Percentiles rank a stretch among this genome's conserved stretches.
Evolutionary conservation across 305 asterid species (phyloP).

Genomic region (Solanum hybrid): DNA sequence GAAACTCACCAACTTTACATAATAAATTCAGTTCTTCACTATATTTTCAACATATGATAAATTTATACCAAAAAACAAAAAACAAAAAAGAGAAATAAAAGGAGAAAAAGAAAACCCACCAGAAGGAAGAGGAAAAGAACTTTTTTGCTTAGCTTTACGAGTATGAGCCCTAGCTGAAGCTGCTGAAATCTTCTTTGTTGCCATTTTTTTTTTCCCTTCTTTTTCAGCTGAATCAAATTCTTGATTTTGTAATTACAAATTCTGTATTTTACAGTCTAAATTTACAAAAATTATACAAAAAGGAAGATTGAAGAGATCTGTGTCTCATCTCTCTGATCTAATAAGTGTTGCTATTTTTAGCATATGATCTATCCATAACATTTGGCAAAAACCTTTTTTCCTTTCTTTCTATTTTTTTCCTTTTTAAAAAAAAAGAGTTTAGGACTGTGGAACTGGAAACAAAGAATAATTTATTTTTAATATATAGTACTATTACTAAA

Average conservation of each 20-base stretch:
- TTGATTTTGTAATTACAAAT: neutral
- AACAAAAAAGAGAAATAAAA: neutral
- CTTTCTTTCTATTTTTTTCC: neutral
- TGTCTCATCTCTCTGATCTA: neutral
- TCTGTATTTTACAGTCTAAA: neutral
- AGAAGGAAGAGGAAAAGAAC: slow-evolving; percentile 26
- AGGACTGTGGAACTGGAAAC: too few relatives aligned
- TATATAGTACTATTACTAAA: too few relatives aligned
- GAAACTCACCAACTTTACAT: neutral
- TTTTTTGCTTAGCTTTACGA: slow-evolving; percentile 43
- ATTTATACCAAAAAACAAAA: neutral
- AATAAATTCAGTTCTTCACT: neutral
- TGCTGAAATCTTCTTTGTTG: slow-evolving; percentile 63
- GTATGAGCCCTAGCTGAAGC: slow-evolving; percentile 92
- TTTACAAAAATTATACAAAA: neutral
- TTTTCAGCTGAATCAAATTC: neutral
- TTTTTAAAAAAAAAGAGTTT: neutral
- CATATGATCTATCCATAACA: neutral
- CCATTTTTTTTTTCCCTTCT: neutral
- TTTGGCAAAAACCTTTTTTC: neutral
- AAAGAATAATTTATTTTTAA: too few relatives aligned
- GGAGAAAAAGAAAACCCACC: slow-evolving; percentile 23
- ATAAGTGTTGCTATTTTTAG: neutral
- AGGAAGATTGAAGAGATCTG: neutral
- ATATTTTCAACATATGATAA: neutral